Conservation (phyloP, 495 filamentous ascomycete species). For the Penicillium turbatum region DNA sequence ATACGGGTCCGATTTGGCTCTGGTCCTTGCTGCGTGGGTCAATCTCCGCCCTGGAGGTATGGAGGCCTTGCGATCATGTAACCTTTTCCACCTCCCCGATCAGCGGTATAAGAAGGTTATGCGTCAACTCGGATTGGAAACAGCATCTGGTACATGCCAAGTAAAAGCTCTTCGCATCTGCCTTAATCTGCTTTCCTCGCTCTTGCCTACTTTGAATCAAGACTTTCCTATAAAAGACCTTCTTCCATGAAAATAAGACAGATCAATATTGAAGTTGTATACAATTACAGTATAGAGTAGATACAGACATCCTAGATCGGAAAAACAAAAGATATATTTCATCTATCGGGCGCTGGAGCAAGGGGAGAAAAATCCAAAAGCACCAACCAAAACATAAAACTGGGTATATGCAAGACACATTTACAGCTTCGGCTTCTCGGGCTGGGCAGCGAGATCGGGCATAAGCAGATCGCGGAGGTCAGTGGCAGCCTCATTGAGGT, state of each 20-base stretch:
- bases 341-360: constrained; percentile 8
- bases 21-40: constrained; percentile 4
- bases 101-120: not conserved
- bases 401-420: constrained; percentile 11
- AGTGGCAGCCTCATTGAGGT: constrained; percentile 84
- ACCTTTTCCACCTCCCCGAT: not conserved
- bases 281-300: not conserved
- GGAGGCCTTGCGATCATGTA: not conserved
- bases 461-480: constrained; percentile 87
- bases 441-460: constrained; percentile 69
- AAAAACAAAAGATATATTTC: constrained; percentile 2
- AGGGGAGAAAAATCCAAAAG: not conserved
- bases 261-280: not conserved
- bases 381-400: constrained; percentile 4
- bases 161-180: not conserved
- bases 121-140: not conserved
- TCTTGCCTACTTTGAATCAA: no score
- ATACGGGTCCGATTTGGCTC: not conserved
- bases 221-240: no score
- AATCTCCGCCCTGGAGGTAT: constrained; percentile 1
- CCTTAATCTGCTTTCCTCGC: no score
- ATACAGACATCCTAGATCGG: not conserved
- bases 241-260: no score
- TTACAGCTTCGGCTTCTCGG: constrained; percentile 82
- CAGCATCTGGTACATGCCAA: not conserved